Evolutionary conservation across 495 filamentous ascomycete species (phyloP).

Genomic region (Xanthoparmelia taractica): DNA sequence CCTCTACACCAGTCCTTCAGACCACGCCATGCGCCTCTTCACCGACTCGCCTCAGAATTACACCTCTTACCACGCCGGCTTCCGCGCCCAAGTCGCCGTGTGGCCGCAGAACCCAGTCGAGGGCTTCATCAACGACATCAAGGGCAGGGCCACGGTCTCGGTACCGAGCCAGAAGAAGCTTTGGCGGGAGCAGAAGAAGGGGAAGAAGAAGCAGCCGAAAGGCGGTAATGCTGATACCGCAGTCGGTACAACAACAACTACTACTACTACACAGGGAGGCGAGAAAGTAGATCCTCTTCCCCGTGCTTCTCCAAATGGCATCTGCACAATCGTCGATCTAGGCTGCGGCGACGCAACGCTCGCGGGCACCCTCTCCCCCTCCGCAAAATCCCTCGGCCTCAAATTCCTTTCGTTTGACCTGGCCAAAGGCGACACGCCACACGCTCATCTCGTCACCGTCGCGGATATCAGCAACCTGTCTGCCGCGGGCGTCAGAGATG

Average conservation of each 20-base stretch:
- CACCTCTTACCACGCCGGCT: conserved; percentile 87
- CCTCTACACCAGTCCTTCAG: conserved; percentile 84
- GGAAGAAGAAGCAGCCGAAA: conserved; percentile 29
- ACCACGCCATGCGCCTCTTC: conserved; percentile 71
- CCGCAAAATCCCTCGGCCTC: conserved; percentile 53
- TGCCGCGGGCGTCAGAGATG: conserved; percentile 43
- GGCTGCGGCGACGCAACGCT: conserved; percentile 76
- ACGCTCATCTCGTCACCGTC: conserved; percentile 59
- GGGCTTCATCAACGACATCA: conserved; percentile 62
- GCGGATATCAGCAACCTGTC: conserved; percentile 84
- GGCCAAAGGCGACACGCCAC: conserved; percentile 44
- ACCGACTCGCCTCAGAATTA: conserved; percentile 78
- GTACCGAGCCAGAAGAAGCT: conserved; percentile 20
- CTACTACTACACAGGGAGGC: conserved; percentile 18
- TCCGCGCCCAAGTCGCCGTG: conserved; percentile 83
- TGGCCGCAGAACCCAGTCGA: conserved; percentile 97
- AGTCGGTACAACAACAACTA: conserved; percentile 33
- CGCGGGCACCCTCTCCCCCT: conserved; percentile 49
- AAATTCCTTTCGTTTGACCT: conserved; percentile 61
- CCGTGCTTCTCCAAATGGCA: conserved; percentile 45
- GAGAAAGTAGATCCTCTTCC: conserved; percentile 36
- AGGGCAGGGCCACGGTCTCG: conserved; percentile 43
- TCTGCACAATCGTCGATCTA: conserved; percentile 75
- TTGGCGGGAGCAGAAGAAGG: conserved; percentile 26
- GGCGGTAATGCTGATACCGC: conserved; percentile 23